These are phyloP conservation scores for Rhododendron henanense DNA, from an alignment of 148 eudicot genomes.

Conservation along the genomic window DNA sequence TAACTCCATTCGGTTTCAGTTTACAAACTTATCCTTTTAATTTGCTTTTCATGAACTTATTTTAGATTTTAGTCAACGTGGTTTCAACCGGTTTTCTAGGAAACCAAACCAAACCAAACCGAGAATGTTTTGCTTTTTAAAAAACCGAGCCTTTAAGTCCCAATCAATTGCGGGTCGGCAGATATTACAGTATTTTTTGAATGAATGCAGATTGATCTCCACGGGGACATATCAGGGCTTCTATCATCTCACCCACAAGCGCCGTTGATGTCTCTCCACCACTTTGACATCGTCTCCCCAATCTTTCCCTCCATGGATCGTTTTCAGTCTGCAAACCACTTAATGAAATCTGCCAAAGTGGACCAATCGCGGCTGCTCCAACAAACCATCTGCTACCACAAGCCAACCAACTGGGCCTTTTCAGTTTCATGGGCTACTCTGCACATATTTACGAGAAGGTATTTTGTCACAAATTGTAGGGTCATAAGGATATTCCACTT, in stretches of 20 bases:
- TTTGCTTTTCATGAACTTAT: too few species aligned
- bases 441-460: constrained; percentile 32
- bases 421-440: constrained; percentile 57
- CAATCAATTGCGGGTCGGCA: too few species aligned
- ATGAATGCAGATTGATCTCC: constrained; percentile 24
- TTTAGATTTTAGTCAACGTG: too few species aligned
- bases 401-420: constrained; percentile 35
- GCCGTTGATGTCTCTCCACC: constrained; percentile 62
- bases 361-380: constrained; percentile 61
- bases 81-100: too few species aligned
- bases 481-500: too few species aligned
- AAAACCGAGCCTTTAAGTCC: too few species aligned
- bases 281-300: constrained; percentile 42
- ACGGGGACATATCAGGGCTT: constrained; percentile 29
- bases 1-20: too few species aligned
- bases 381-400: constrained; percentile 68
- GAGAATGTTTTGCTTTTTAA: too few species aligned
- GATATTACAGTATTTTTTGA: too few species aligned
- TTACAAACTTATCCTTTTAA: too few species aligned
- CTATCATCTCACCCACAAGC: constrained; percentile 35
- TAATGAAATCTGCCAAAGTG: constrained; percentile 40
- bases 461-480: background rate
- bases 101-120: too few species aligned
- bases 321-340: constrained; percentile 33
- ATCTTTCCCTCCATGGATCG: constrained; percentile 51